Conservation (phyloP, 495 filamentous ascomycete genomes). For the Trichoderma erinaceum region DNA sequence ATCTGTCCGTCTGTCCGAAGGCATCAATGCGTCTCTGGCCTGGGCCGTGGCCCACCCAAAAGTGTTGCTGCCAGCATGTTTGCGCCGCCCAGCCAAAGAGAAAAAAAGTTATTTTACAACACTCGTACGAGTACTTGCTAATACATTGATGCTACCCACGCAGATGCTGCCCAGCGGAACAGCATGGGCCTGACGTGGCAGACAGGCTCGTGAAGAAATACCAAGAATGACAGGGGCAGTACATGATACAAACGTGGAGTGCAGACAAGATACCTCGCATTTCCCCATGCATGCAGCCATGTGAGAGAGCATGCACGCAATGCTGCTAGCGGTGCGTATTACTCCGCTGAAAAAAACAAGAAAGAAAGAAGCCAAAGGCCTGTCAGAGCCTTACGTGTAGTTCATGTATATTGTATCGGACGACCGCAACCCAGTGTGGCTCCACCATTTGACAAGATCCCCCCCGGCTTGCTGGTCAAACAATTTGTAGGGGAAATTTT, state of each 20-base stretch:
- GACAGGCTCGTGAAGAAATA: neutral
- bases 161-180: neutral
- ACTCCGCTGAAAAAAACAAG: too few relatives aligned
- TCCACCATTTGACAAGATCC: neutral
- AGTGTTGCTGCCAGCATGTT: neutral
- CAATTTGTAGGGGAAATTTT: neutral
- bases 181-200: slow-evolving; percentile 8
- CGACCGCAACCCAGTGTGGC: neutral
- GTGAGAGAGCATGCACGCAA: neutral
- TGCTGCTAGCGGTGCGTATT: neutral
- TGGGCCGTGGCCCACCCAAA: neutral
- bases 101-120: neutral
- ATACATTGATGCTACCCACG: neutral
- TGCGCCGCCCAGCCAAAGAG: neutral
- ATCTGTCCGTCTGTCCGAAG: neutral
- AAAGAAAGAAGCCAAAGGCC: too few relatives aligned
- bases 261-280: neutral
- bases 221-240: neutral
- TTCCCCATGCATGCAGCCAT: neutral
- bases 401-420: neutral
- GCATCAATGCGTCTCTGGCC: slow-evolving; percentile 6
- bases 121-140: neutral
- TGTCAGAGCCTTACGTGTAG: neutral
- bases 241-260: neutral
- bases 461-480: neutral